phyloP scores from a whole-genome alignment of 352 stramenopile genomes.

The Globisporangium paddicum region DNA sequence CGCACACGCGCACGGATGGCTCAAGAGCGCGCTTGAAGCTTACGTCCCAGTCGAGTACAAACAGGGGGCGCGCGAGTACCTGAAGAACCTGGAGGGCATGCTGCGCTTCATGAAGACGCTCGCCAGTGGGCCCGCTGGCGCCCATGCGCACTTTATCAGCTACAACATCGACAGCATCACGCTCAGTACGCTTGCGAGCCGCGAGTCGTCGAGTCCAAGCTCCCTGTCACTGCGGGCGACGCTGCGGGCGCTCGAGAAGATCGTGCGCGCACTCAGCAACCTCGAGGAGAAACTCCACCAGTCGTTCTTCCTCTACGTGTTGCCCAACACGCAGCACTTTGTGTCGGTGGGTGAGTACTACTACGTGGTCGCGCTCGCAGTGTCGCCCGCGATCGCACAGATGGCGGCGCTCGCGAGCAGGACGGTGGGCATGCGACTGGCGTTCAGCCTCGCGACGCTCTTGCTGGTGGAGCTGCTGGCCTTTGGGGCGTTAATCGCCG shows the following conservation, averaged over 20 bases:
- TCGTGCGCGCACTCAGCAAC: constrained; percentile 81
- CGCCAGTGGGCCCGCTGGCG: constrained; percentile 48
- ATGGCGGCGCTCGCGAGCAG: constrained; percentile 39
- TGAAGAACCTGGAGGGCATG: constrained; percentile 58
- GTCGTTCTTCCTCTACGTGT: constrained; percentile 86
- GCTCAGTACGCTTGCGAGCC: constrained; percentile 30
- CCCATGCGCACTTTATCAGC: constrained; percentile 75
- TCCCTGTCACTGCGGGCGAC: constrained; percentile 28
- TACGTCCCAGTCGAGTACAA: constrained; percentile 17
- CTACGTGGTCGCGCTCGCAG: constrained; percentile 63
- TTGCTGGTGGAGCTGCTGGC: constrained; percentile 33
- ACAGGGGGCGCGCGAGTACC: constrained; percentile 27
- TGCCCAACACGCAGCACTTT: constrained; percentile 67
- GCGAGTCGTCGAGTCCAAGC: constrained; percentile 9
- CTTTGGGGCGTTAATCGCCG: constrained; percentile 17
- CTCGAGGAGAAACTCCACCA: constrained; percentile 87
- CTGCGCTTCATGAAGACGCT: constrained; percentile 80
- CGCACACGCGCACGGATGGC: not conserved
- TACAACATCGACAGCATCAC: constrained; percentile 87
- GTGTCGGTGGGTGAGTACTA: constrained; percentile 88
- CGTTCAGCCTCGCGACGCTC: constrained; percentile 38
- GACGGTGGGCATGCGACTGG: constrained; percentile 59
- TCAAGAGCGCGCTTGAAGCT: not conserved
- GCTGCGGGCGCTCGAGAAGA: constrained; percentile 54
- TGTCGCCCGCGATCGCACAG: constrained; percentile 65